Percentiles rank a stretch among this genome's conserved stretches.
Evolutionary conservation across 176 grass and related monocot genomes (phyloP).

Genomic region (Triticum turgidum): DNA sequence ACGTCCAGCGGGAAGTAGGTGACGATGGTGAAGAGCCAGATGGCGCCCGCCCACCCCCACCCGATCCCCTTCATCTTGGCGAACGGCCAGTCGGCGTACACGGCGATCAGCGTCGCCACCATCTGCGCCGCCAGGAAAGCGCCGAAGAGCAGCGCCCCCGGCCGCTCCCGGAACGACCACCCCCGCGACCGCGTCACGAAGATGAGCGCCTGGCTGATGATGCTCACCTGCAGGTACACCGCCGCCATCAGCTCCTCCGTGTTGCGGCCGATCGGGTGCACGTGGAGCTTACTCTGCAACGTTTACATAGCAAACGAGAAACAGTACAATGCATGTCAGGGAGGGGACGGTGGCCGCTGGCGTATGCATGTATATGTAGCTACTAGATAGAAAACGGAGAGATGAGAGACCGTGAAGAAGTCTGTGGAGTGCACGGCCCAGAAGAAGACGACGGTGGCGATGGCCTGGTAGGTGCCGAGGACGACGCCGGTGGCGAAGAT

Average conservation of each 20-base stretch:
- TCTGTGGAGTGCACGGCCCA: constrained; percentile 45
- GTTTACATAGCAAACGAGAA: too few species aligned
- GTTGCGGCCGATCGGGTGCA: constrained; percentile 45
- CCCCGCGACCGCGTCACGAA: constrained; percentile 59
- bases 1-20: constrained; percentile 77
- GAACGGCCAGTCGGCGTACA: constrained; percentile 54
- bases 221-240: constrained; percentile 81
- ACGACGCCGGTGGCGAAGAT: constrained; percentile 88
- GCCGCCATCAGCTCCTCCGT: constrained; percentile 54
- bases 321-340: not conserved
- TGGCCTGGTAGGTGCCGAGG: constrained; percentile 80
- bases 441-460: constrained; percentile 81
- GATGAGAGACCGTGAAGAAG: constrained; percentile 58
- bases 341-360: not conserved
- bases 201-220: constrained; percentile 84
- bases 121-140: constrained; percentile 61
- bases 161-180: constrained; percentile 66
- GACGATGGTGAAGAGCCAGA: constrained; percentile 70
- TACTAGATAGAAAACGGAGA: too few species aligned
- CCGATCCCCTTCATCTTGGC: constrained; percentile 55
- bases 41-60: constrained; percentile 61
- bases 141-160: constrained; percentile 44
- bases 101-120: constrained; percentile 62
- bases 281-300: constrained; percentile 45
- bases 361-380: too few species aligned